Percentiles rank a stretch among this genome's conserved stretches.
Conservation (phyloP, 352 stramenopile species). For the Phytophthora europaea region DNA sequence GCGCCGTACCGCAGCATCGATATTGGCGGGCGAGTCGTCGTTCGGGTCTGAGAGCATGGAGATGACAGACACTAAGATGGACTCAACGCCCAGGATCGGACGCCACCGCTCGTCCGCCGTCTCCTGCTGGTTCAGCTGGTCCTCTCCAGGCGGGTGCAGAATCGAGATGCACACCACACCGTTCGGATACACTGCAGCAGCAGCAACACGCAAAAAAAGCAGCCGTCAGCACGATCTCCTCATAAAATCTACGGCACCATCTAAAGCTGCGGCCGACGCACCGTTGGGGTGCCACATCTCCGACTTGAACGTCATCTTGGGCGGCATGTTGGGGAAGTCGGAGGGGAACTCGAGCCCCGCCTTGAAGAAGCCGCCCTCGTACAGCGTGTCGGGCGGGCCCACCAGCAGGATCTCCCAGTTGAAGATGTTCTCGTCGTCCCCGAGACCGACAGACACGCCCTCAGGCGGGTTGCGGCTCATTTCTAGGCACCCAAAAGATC, state of each 20-base stretch:
- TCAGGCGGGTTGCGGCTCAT: slow-evolving; percentile 99
- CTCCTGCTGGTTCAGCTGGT: slow-evolving; percentile 98
- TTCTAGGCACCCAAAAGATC: slow-evolving; percentile 78
- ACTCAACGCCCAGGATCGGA: slow-evolving; percentile 97
- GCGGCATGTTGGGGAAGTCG: slow-evolving; percentile 99
- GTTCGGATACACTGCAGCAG: slow-evolving; percentile 95
- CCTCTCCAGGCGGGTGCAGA: slow-evolving; percentile 98
- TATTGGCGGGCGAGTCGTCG: slow-evolving; percentile 99
- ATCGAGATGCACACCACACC: slow-evolving; percentile 99
- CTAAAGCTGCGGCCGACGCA: slow-evolving; percentile 34
- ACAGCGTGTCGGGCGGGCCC: slow-evolving; percentile 94
- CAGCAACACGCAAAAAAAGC: not conserved
- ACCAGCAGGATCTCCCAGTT: slow-evolving; percentile 99
- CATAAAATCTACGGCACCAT: not conserved
- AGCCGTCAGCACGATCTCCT: not conserved
- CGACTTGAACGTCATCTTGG: slow-evolving; percentile 98
- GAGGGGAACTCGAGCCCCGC: slow-evolving; percentile 96
- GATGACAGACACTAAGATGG: slow-evolving; percentile 97
- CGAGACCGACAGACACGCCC: slow-evolving; percentile 97
- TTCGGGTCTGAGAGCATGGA: slow-evolving; percentile 99
- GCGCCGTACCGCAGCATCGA: slow-evolving; percentile 98
- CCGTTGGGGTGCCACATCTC: slow-evolving; percentile 99
- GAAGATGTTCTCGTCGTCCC: slow-evolving; percentile 99
- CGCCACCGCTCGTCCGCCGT: slow-evolving; percentile 98
- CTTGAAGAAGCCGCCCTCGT: slow-evolving; percentile 99